Conservation (phyloP, 108 stramenopile genomes). For the Cafeteria roenbergensis region DNA sequence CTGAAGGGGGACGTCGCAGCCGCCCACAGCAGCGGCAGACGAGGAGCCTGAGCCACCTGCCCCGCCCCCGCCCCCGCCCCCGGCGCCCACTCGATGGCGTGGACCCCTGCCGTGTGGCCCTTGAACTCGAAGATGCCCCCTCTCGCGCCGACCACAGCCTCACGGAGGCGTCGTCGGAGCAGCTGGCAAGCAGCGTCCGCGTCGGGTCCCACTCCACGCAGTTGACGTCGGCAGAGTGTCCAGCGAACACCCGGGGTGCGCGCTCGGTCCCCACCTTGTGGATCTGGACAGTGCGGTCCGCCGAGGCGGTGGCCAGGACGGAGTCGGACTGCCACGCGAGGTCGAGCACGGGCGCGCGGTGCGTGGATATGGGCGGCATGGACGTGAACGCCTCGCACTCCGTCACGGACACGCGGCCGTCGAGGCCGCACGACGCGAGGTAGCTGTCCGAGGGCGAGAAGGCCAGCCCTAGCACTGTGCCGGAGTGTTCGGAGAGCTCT, state of each 20-base stretch:
- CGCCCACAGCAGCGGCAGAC: background rate
- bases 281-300: background rate
- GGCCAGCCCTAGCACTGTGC: too few species aligned
- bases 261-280: background rate
- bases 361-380: background rate
- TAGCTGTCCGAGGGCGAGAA: too few species aligned
- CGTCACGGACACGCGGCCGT: background rate
- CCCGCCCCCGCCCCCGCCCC: too few species aligned
- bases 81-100: background rate
- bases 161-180: background rate
- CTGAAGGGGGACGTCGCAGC: too few species aligned
- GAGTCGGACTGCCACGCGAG: background rate
- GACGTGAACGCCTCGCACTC: background rate
- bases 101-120: background rate
- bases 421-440: background rate
- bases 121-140: background rate
- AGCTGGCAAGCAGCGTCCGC: background rate
- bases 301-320: background rate
- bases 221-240: background rate
- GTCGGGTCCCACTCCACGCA: background rate
- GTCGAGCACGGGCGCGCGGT: background rate
- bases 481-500: too few species aligned
- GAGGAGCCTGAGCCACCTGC: background rate
- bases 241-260: background rate
- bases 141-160: background rate